phyloP scores from a whole-genome alignment of 1,284 basidiomycete species.

The Microbotryum saponariae region DNA sequence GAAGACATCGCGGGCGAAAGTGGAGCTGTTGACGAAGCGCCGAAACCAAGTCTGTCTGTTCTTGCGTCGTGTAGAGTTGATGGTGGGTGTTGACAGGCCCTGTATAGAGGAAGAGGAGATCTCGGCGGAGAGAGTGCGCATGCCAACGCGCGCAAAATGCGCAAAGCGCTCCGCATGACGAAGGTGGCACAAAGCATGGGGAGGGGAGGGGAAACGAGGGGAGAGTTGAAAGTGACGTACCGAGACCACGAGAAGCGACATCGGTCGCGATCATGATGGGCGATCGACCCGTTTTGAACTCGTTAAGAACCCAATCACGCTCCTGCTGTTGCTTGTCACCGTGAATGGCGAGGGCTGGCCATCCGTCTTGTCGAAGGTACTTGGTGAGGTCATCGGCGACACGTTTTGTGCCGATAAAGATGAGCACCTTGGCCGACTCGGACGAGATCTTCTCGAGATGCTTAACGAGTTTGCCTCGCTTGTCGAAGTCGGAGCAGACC shows the following conservation, averaged over 20 bases:
- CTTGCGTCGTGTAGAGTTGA: too few relatives aligned
- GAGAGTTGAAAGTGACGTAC: slow-evolving; percentile 56
- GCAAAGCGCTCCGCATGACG: too few relatives aligned
- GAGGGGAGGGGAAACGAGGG: not conserved
- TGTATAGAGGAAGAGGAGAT: too few relatives aligned
- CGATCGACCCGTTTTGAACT: slow-evolving; percentile 95
- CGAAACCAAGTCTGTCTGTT: too few relatives aligned
- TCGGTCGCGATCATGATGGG: slow-evolving; percentile 73
- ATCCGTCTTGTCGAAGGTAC: slow-evolving; percentile 91
- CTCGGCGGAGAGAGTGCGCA: too few relatives aligned
- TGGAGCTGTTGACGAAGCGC: too few relatives aligned
- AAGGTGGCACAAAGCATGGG: too few relatives aligned
- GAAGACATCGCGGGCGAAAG: too few relatives aligned
- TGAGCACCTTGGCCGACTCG: slow-evolving; percentile 97
- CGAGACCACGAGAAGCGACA: slow-evolving; percentile 95
- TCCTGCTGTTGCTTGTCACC: slow-evolving; percentile 94
- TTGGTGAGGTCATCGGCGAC: slow-evolving; percentile 98
- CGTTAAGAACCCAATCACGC: slow-evolving; percentile 92
- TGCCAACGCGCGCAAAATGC: too few relatives aligned
- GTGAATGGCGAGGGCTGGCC: slow-evolving; percentile 97
- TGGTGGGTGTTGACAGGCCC: too few relatives aligned
- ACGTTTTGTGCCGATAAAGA: slow-evolving; percentile 96
- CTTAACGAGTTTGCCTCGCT: slow-evolving; percentile 90
- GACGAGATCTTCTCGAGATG: slow-evolving; percentile 93
- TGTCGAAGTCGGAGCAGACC: slow-evolving; percentile 96